Conservation (phyloP, 2,329 filamentous ascomycete species). For the Plenodomus tracheiphilus region DNA sequence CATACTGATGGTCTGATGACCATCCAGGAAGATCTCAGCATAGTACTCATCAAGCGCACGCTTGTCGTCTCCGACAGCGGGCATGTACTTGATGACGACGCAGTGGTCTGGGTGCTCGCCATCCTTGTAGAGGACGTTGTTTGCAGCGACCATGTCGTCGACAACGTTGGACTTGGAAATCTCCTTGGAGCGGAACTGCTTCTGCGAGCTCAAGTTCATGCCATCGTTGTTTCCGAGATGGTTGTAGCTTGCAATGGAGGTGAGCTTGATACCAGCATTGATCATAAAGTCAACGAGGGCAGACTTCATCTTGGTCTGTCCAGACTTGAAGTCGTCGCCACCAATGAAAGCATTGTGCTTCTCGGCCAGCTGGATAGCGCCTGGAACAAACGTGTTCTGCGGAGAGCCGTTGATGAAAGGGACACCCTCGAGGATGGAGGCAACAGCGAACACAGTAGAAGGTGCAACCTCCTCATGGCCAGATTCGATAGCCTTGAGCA, state of each 20-base stretch:
- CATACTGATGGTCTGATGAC: constrained; percentile 96
- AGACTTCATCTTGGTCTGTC: constrained; percentile 99
- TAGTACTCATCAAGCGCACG: constrained; percentile 99
- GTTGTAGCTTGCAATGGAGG: constrained; percentile 98
- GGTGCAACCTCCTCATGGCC: constrained; percentile 92
- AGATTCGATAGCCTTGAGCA: constrained; percentile 81
- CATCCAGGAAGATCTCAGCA: constrained; percentile 97
- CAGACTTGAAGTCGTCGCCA: constrained; percentile 99
- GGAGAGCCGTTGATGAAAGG: constrained; percentile 99
- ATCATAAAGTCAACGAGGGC: constrained; percentile 98
- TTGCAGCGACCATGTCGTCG: constrained; percentile 98
- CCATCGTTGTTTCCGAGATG: constrained; percentile 99
- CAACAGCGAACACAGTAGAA: constrained; percentile 94
- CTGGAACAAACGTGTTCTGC: constrained; percentile 98
- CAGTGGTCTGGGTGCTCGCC: constrained; percentile 97
- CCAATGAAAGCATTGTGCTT: constrained; percentile 88
- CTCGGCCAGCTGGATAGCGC: constrained; percentile 86
- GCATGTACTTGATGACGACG: constrained; percentile 99
- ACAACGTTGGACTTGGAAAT: constrained; percentile 99
- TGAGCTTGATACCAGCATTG: constrained; percentile 97
- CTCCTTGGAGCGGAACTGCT: constrained; percentile 99
- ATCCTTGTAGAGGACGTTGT: constrained; percentile 83
- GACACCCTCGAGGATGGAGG: constrained; percentile 83
- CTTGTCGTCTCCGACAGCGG: constrained; percentile 98
- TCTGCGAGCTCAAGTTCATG: constrained; percentile 96